phyloP scores from a whole-genome alignment of 2,329 filamentous ascomycete genomes.

The Fusarium buxicola region DNA sequence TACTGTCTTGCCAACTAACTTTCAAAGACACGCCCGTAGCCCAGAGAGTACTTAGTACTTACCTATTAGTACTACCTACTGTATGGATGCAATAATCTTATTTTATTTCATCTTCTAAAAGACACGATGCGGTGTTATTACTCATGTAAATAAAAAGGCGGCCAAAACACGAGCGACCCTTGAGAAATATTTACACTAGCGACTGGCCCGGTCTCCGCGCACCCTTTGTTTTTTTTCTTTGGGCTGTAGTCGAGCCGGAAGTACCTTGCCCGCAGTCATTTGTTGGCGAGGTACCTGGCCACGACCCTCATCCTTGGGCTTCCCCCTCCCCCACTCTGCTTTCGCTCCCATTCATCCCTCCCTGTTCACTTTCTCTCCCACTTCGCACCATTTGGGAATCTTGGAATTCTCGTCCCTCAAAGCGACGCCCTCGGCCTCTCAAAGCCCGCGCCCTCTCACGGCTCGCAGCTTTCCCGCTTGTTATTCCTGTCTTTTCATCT shows the following conservation, averaged over 20 bases:
- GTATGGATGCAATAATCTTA: background rate
- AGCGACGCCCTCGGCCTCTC: slow-evolving; percentile 28
- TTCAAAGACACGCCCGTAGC: background rate
- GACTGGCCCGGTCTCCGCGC: slow-evolving; percentile 28
- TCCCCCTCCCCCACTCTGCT: slow-evolving; percentile 45
- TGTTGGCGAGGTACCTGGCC: slow-evolving; percentile 17
- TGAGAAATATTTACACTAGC: slow-evolving; percentile 31
- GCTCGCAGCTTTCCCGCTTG: slow-evolving; percentile 35
- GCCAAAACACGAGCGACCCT: slow-evolving; percentile 7
- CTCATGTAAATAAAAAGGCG: slow-evolving; percentile 5
- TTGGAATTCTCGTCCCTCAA: slow-evolving; percentile 38
- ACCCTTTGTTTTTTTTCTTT: slow-evolving; percentile 38
- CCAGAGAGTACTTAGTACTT: background rate
- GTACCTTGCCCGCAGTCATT: slow-evolving; percentile 24
- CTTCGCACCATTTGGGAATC: slow-evolving; percentile 42
- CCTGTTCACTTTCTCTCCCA: slow-evolving; percentile 41
- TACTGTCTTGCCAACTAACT: slow-evolving; percentile 1
- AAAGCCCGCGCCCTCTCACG: slow-evolving; percentile 36
- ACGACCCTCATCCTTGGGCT: slow-evolving; percentile 33
- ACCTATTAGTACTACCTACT: background rate
- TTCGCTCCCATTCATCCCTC: slow-evolving; percentile 41
- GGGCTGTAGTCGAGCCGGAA: slow-evolving; percentile 22
- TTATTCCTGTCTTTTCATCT: slow-evolving; percentile 2
- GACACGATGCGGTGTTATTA: slow-evolving; percentile 2
- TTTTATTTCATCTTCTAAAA: background rate